phyloP scores from a whole-genome alignment of 2,329 filamentous ascomycete species.

The Gremmenia infestans region DNA sequence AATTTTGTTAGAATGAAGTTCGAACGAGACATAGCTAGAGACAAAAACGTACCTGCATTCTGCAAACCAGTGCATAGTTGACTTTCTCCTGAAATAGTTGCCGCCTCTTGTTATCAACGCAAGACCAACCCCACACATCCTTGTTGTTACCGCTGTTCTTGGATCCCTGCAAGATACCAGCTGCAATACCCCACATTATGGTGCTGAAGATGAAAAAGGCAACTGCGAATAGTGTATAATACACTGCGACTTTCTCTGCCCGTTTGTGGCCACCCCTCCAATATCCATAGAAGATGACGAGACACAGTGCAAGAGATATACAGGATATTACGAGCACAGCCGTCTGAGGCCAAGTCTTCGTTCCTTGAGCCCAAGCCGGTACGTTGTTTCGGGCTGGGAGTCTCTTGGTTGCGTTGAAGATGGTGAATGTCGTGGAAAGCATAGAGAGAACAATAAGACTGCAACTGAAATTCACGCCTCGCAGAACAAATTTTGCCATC shows the following conservation, averaged over 20 bases:
- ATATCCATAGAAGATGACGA: constrained; percentile 80
- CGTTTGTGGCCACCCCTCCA: constrained; percentile 81
- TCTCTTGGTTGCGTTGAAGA: constrained; percentile 82
- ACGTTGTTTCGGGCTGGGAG: constrained; percentile 74
- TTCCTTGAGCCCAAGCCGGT: constrained; percentile 76
- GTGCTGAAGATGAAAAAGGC: constrained; percentile 92
- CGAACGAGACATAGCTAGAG: background rate
- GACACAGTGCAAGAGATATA: constrained; percentile 72
- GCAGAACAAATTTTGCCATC: constrained; percentile 90
- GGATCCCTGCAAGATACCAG: constrained; percentile 75
- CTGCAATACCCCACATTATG: constrained; percentile 85
- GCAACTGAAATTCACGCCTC: constrained; percentile 94
- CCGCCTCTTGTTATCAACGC: constrained; percentile 77
- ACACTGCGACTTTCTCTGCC: constrained; percentile 89
- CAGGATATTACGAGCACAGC: constrained; percentile 74
- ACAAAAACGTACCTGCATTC: constrained; percentile 61
- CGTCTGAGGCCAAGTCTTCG: constrained; percentile 84
- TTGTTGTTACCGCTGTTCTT: constrained; percentile 69
- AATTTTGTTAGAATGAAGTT: constrained; percentile 6
- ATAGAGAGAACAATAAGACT: constrained; percentile 91
- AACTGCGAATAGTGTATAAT: constrained; percentile 92
- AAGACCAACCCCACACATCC: constrained; percentile 99
- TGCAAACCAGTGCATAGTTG: constrained; percentile 85
- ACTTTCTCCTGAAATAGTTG: constrained; percentile 75
- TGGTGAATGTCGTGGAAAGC: constrained; percentile 78